These are phyloP conservation scores for Akanthomyces lecanii DNA, from an alignment of 2,329 filamentous ascomycete genomes.

Conservation along the genomic window DNA sequence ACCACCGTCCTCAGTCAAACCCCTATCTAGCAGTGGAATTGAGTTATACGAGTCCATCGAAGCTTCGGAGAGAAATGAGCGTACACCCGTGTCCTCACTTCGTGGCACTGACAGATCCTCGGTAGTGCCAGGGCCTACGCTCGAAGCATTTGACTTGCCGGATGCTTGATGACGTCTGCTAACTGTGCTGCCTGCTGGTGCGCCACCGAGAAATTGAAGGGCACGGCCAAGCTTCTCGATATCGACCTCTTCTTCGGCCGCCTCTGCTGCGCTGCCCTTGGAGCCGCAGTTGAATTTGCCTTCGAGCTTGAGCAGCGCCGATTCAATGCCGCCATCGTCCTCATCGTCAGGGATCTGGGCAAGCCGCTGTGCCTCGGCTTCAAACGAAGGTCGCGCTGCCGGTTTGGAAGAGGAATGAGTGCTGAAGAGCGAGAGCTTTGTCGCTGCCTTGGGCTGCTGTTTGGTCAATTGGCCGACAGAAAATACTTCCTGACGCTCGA, in stretches of 20 bases:
- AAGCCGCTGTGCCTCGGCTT: constrained; percentile 80
- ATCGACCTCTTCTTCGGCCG: constrained; percentile 20
- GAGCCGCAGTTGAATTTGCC: constrained; percentile 67
- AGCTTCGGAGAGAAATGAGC: constrained; percentile 52
- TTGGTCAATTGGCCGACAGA: constrained; percentile 57
- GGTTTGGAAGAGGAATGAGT: constrained; percentile 57
- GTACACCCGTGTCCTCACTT: constrained; percentile 22
- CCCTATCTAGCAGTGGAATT: constrained; percentile 70
- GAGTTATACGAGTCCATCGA: constrained; percentile 74
- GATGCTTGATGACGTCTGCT: constrained; percentile 2
- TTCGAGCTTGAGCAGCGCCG: constrained; percentile 87
- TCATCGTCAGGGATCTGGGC: constrained; percentile 81
- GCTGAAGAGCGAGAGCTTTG: constrained; percentile 50
- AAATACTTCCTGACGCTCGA: constrained; percentile 42
- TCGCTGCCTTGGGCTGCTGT: constrained; percentile 39
- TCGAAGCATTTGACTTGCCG: background rate
- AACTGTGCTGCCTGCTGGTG: background rate
- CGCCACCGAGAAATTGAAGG: constrained; percentile 14
- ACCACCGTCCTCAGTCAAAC: constrained; percentile 47
- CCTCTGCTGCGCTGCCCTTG: constrained; percentile 22
- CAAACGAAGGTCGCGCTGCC: constrained; percentile 70
- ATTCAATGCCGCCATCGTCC: constrained; percentile 82
- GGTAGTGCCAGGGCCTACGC: background rate
- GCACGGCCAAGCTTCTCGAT: constrained; percentile 17
- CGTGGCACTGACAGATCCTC: constrained; percentile 1